Base-by-base conservation (phyloP, 1,139 yeast species). In the Hanseniaspora uvarum region DNA sequence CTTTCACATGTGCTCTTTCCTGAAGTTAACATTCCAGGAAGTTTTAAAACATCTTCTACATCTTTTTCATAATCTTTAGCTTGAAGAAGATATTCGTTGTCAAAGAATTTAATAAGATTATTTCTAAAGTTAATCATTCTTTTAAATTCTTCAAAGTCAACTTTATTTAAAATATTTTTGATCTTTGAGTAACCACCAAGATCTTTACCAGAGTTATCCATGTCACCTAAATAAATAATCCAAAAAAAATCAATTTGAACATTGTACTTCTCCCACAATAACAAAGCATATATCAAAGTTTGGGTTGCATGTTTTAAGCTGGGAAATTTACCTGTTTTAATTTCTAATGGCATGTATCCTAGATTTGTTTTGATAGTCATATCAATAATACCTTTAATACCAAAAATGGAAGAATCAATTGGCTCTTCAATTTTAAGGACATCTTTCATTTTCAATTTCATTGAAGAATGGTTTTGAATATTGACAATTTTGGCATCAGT, bases 351-450 rank as follows among this genome's bases (percentile, higher is more conserved):
- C 0, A 81, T 75, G 24, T 86, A 73, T 41, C 61, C 54, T 5
- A 76, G 61, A 33, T 71, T 67, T 0, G 85, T 84, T 60, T 84
- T 85, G 1, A 88, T 75, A 0, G 96, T 86, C 1, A 83, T 96
- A 69, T 92, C 99, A 16, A 89, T 79, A 62, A 83, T 79, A 1
- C 99, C 99, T 59, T 86, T 81, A n/a, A 94, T 69, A 0, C 99
- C 99, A 70, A 77, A 88, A 63, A 79, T 76, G 0, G 96, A 96
- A 0, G 96, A 86, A 86, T 94, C 82, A 21, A 92, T 81, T 60
- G 83, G 86, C 63, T 92, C 97, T 65, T 92, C 99, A 19, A 86
- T 78, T 63, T 86, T 95, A 40, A 87, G 70, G 5, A 87, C 78
- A 54, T 83, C 80, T 14, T 77, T 73, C 1, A 83, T 80, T 0